These are phyloP conservation scores for Letharia lupina DNA, from an alignment of 495 filamentous ascomycete genomes.

Conservation along the genomic window DNA sequence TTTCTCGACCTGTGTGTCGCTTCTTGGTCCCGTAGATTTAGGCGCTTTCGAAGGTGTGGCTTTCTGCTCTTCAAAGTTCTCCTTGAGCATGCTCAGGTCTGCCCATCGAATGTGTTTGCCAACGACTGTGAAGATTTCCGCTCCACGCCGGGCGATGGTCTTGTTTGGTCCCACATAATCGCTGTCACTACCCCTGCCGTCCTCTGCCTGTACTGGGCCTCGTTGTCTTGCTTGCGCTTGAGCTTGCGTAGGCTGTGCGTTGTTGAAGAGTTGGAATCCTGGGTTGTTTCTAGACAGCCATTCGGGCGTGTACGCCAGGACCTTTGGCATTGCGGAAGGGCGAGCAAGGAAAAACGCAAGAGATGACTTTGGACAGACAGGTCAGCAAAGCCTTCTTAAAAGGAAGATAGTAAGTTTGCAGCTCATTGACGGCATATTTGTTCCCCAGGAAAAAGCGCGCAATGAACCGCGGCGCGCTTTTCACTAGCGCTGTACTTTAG, in stretches of 20 bases:
- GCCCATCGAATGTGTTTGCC: constrained; percentile 85
- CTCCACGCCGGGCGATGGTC: constrained; percentile 64
- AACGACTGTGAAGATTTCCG: constrained; percentile 74
- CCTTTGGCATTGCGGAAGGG: constrained; percentile 57
- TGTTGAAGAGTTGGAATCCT: constrained; percentile 62
- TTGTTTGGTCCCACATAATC: constrained; percentile 48
- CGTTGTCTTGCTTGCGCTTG: constrained; percentile 22
- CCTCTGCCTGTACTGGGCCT: constrained; percentile 8
- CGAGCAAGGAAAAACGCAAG: background rate
- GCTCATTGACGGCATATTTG: background rate
- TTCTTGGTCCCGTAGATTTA: constrained; percentile 3
- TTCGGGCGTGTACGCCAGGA: constrained; percentile 69
- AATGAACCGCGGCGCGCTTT: constrained; percentile 14
- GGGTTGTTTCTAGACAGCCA: constrained; percentile 73
- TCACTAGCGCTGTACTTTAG: constrained; percentile 2
- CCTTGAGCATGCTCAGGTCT: constrained; percentile 64
- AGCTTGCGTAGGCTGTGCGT: constrained; percentile 26
- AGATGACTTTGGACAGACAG: background rate
- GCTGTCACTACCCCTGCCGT: constrained; percentile 26
- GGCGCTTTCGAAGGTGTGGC: constrained; percentile 24
- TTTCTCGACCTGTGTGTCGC: constrained; percentile 10
- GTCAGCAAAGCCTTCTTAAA: background rate
- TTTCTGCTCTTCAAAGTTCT: constrained; percentile 52
- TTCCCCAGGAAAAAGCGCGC: constrained; percentile 4
- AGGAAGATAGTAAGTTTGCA: background rate